Evolutionary conservation across 2,329 filamentous ascomycete species (phyloP).

Genomic region (Grosmannia penicillata): DNA sequence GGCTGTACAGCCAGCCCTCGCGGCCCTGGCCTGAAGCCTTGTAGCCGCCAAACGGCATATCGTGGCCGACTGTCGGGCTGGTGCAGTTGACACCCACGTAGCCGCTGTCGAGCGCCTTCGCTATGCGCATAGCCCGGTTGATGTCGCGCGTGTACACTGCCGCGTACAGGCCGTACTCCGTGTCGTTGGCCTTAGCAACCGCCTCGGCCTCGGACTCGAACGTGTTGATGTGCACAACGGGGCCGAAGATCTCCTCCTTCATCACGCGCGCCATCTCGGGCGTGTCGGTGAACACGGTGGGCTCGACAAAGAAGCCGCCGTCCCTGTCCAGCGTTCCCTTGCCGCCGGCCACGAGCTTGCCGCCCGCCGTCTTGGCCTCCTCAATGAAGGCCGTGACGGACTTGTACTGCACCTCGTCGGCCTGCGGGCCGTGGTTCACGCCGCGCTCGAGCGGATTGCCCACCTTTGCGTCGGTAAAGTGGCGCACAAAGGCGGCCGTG

Average conservation of each 20-base stretch:
- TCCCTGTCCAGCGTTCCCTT: slow-evolving; percentile 7
- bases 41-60: slow-evolving; percentile 25
- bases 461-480: slow-evolving; percentile 21
- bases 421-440: slow-evolving; percentile 26
- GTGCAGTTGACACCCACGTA: slow-evolving; percentile 38
- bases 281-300: slow-evolving; percentile 23
- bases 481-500: slow-evolving; percentile 26
- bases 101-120: slow-evolving; percentile 35
- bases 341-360: slow-evolving; percentile 14
- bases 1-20: slow-evolving; percentile 18
- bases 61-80: slow-evolving; percentile 17
- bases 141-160: slow-evolving; percentile 36
- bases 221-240: slow-evolving; percentile 32
- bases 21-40: slow-evolving; percentile 22
- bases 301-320: slow-evolving; percentile 22
- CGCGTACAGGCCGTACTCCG: slow-evolving; percentile 36
- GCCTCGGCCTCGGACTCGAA: slow-evolving; percentile 38
- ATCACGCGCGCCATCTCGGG: slow-evolving; percentile 24
- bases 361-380: slow-evolving; percentile 16
- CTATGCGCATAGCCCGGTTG: slow-evolving; percentile 17
- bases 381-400: slow-evolving; percentile 23
- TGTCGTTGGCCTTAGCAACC: slow-evolving; percentile 32
- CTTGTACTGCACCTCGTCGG: slow-evolving; percentile 26
- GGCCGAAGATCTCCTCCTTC: slow-evolving; percentile 38
- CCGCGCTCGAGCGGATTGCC: slow-evolving; percentile 19